phyloP scores from a whole-genome alignment of 139 green algal genomes.

The Yamagishiella unicocca region DNA sequence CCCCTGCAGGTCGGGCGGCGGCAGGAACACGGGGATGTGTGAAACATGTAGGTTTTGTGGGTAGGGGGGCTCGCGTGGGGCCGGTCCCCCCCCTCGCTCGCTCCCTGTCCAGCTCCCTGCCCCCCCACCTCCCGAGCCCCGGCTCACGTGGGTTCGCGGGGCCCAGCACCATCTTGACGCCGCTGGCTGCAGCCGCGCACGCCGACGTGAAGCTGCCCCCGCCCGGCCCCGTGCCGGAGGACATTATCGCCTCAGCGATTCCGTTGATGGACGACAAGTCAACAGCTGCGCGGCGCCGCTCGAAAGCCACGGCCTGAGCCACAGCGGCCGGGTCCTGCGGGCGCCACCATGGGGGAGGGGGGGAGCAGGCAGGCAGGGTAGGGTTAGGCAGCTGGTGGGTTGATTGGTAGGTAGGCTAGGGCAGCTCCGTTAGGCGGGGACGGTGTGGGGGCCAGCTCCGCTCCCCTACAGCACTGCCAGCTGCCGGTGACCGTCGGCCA shows the following conservation, averaged over 20 bases:
- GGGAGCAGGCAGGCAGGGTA: neutral
- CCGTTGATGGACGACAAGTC: slow-evolving; percentile 9
- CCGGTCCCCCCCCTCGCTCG: no score
- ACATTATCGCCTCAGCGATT: neutral
- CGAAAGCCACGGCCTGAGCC: neutral
- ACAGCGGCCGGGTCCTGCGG: slow-evolving; percentile 4
- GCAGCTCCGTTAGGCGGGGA: no score
- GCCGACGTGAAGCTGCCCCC: neutral
- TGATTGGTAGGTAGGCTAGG: no score
- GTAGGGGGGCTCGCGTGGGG: no score
- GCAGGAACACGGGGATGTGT: neutral
- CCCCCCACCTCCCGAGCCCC: no score
- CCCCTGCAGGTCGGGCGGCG: neutral
- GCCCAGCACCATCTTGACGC: neutral
- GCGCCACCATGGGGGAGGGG: neutral
- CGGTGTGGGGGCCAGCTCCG: no score
- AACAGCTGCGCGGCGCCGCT: slow-evolving; percentile 11
- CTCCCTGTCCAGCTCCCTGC: no score
- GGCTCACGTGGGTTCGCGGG: slow-evolving; percentile 34
- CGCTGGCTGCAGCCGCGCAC: neutral
- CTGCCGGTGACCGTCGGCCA: no score
- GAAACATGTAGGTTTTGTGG: no score
- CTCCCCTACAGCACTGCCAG: no score
- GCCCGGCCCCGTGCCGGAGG: neutral
- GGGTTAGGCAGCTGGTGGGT: neutral